Conservation (phyloP, 2,329 filamentous ascomycete genomes). For the Colletotrichum salicis region DNA sequence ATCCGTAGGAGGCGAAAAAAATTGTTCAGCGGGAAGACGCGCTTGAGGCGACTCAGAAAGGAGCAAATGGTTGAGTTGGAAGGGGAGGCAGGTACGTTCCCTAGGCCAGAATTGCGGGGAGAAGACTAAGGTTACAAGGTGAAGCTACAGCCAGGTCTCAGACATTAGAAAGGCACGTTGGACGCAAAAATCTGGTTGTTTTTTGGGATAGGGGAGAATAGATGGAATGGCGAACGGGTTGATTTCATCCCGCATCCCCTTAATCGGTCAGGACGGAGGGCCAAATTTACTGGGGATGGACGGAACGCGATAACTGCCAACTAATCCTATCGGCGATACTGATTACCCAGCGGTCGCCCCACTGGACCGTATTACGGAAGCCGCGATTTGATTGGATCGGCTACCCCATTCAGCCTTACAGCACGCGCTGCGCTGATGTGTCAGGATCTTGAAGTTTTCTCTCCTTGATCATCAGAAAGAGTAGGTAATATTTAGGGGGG, state of each 20-base stretch:
- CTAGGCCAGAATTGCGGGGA: conserved; percentile 8
- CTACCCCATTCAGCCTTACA: conserved; percentile 28
- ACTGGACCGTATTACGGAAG: neutral
- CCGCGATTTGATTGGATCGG: conserved; percentile 18
- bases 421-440: conserved; percentile 13
- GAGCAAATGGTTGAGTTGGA: conserved; percentile 1
- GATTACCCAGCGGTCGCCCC: conserved; percentile 2
- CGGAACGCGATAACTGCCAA: conserved; percentile 6
- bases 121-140: neutral
- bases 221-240: neutral
- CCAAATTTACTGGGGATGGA: neutral
- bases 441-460: conserved; percentile 1
- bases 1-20: conserved; percentile 8
- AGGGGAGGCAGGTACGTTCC: conserved; percentile 1
- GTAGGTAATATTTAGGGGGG: neutral
- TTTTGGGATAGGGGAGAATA: neutral
- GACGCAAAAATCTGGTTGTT: neutral
- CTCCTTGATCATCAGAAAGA: neutral
- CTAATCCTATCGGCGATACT: conserved; percentile 16
- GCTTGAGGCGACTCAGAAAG: conserved; percentile 21
- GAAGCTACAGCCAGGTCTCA: conserved; percentile 10
- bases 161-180: neutral
- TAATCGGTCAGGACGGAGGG: conserved; percentile 12
- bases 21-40: conserved; percentile 27
- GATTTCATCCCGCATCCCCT: conserved; percentile 17